A percentile compares a stretch with the other conserved stretches of the same genome.
Conservation (phyloP, 495 filamentous ascomycete species). For the Xylaria nigripes region DNA sequence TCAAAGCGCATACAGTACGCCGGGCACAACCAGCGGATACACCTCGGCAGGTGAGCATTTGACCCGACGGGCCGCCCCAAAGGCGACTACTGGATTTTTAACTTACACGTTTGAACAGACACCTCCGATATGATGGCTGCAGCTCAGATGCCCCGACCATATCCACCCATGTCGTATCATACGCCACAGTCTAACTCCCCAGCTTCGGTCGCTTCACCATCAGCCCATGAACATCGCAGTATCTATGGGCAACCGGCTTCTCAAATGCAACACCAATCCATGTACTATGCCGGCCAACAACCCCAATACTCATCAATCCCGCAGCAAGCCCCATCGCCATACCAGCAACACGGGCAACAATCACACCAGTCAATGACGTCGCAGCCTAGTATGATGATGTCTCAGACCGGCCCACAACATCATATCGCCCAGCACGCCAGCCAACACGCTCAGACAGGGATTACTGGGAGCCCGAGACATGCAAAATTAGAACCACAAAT, state of each 20-base stretch:
- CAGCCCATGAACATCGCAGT: conserved; percentile 76
- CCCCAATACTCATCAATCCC: conserved; percentile 64
- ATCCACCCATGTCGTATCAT: conserved; percentile 84
- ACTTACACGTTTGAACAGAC: conserved; percentile 45
- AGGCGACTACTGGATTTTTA: neutral
- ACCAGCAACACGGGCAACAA: conserved; percentile 63
- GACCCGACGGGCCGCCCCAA: conserved; percentile 9
- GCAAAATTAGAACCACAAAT: conserved; percentile 55
- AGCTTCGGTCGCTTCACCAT: conserved; percentile 87
- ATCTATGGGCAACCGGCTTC: conserved; percentile 76
- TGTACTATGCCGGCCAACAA: conserved; percentile 55
- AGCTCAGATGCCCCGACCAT: conserved; percentile 76
- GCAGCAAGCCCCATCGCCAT: conserved; percentile 60
- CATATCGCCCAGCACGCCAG: conserved; percentile 39
- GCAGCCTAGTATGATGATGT: conserved; percentile 50
- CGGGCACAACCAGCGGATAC: conserved; percentile 61
- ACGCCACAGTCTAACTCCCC: conserved; percentile 94
- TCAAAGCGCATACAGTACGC: conserved; percentile 64
- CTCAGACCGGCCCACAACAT: conserved; percentile 46
- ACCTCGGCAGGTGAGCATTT: conserved; percentile 65
- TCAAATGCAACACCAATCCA: conserved; percentile 66
- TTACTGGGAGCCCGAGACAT: conserved; percentile 55
- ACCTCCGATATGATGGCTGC: conserved; percentile 90
- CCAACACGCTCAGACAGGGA: conserved; percentile 41
- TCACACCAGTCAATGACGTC: conserved; percentile 56